Percentiles rank a stretch among this genome's conserved stretches.
Evolutionary conservation across 805 yeast species (phyloP).

Genomic region (Saccharomyces mikatae): DNA sequence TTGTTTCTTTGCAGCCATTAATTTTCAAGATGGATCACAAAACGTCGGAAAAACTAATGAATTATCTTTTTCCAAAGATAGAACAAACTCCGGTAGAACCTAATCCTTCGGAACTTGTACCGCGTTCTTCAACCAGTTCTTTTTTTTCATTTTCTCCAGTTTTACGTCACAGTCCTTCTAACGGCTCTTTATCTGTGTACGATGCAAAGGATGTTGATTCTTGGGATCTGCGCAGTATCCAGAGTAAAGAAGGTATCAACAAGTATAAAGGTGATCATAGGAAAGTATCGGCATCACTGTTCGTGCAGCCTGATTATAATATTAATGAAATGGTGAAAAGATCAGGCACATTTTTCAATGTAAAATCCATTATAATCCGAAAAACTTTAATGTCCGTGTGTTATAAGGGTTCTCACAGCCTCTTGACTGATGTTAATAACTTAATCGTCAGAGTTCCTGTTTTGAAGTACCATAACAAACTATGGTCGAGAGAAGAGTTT

Average conservation of each 20-base stretch:
- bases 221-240: slow-evolving; percentile 13
- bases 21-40: slow-evolving; percentile 49
- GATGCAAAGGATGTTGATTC: slow-evolving; percentile 12
- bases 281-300: slow-evolving; percentile 9
- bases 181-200: slow-evolving; percentile 2
- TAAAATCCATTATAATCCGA: slow-evolving; percentile 45
- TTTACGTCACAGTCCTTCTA: slow-evolving; percentile 5
- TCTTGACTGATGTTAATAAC: slow-evolving; percentile 51
- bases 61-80: slow-evolving; percentile 40
- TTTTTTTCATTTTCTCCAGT: background rate
- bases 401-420: slow-evolving; percentile 54
- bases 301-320: slow-evolving; percentile 25
- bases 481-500: slow-evolving; percentile 56
- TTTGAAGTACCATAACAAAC: slow-evolving; percentile 37
- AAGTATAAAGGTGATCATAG: slow-evolving; percentile 4
- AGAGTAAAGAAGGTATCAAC: slow-evolving; percentile 2
- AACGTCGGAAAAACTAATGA: slow-evolving; percentile 43
- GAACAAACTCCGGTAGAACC: slow-evolving; percentile 1
- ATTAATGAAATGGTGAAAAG: slow-evolving; percentile 60
- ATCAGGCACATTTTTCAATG: slow-evolving; percentile 60
- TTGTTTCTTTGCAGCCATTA: slow-evolving; percentile 45
- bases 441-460: slow-evolving; percentile 45
- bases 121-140: background rate
- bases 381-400: slow-evolving; percentile 50
- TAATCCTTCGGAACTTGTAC: background rate